These are phyloP conservation scores for Stipa capillata DNA, from an alignment of 176 grass and related monocot species.

Conservation along the genomic window DNA sequence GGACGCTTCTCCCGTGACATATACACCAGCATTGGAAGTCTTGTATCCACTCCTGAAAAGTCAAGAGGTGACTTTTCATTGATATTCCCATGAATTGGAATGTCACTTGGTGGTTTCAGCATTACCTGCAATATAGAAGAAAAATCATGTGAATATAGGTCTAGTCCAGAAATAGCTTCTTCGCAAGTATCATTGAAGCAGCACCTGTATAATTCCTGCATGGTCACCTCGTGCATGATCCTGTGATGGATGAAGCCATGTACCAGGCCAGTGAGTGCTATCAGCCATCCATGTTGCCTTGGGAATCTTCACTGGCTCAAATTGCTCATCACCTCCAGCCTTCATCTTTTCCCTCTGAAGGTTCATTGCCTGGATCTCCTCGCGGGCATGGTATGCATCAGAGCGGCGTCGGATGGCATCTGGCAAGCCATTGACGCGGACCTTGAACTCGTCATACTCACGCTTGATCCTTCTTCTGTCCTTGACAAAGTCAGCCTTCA, in stretches of 20 bases:
- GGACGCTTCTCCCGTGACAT: constrained; percentile 90
- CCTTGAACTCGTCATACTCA: constrained; percentile 97
- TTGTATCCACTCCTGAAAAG: constrained; percentile 59
- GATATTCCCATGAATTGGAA: constrained; percentile 47
- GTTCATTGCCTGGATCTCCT: constrained; percentile 95
- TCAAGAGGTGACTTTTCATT: constrained; percentile 56
- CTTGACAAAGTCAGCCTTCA: constrained; percentile 86
- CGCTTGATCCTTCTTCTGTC: constrained; percentile 87
- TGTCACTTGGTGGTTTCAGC: constrained; percentile 82
- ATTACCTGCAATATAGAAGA: constrained; percentile 57
- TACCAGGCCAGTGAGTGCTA: constrained; percentile 94
- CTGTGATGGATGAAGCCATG: constrained; percentile 68
- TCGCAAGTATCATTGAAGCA: neutral
- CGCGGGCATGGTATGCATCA: constrained; percentile 90
- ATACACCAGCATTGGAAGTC: constrained; percentile 91
- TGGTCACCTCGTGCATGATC: constrained; percentile 80
- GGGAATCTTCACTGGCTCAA: constrained; percentile 82
- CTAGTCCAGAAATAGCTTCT: neutral
- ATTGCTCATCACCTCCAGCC: constrained; percentile 54
- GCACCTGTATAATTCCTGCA: constrained; percentile 91
- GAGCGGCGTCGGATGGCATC: constrained; percentile 87
- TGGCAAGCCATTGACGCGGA: constrained; percentile 80
- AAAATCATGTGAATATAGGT: constrained; percentile 3
- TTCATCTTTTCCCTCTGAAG: constrained; percentile 78
- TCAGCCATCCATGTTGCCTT: constrained; percentile 99